These are phyloP conservation scores for Clonostachys solani DNA, from an alignment of 2,329 filamentous ascomycete species.

Conservation along the genomic window DNA sequence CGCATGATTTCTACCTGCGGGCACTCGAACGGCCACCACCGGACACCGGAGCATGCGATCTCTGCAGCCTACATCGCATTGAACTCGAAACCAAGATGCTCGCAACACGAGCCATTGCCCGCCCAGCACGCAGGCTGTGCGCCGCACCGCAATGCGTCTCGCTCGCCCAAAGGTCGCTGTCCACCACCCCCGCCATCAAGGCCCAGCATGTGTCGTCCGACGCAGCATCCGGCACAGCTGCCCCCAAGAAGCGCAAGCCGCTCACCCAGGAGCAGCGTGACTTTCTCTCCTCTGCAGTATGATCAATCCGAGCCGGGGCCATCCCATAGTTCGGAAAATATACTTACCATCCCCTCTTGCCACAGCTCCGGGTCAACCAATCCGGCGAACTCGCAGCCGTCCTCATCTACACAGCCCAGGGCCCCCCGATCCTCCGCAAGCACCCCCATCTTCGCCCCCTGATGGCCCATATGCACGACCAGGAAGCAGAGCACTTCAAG, in stretches of 20 bases:
- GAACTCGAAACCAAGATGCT: not conserved
- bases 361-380: slow-evolving; percentile 87
- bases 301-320: slow-evolving; percentile 10
- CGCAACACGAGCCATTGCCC: not conserved
- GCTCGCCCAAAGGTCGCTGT: slow-evolving; percentile 7
- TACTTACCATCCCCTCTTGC: slow-evolving; percentile 2
- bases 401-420: slow-evolving; percentile 89
- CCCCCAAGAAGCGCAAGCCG: slow-evolving; percentile 44
- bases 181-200: slow-evolving; percentile 10
- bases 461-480: slow-evolving; percentile 98
- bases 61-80: too few species aligned
- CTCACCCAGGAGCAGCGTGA: slow-evolving; percentile 67
- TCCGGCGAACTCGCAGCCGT: slow-evolving; percentile 96
- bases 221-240: slow-evolving; percentile 12
- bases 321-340: not conserved
- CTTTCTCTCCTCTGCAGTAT: slow-evolving; percentile 70
- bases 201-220: slow-evolving; percentile 1
- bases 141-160: not conserved
- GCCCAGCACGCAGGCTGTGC: not conserved
- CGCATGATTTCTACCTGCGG: too few species aligned
- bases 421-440: slow-evolving; percentile 69
- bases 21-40: too few species aligned
- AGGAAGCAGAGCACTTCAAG: slow-evolving; percentile 81
- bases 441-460: slow-evolving; percentile 85
- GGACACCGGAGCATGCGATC: too few species aligned